phyloP scores from a whole-genome alignment of 2,329 filamentous ascomycete species.

The Colletotrichum musicola region DNA sequence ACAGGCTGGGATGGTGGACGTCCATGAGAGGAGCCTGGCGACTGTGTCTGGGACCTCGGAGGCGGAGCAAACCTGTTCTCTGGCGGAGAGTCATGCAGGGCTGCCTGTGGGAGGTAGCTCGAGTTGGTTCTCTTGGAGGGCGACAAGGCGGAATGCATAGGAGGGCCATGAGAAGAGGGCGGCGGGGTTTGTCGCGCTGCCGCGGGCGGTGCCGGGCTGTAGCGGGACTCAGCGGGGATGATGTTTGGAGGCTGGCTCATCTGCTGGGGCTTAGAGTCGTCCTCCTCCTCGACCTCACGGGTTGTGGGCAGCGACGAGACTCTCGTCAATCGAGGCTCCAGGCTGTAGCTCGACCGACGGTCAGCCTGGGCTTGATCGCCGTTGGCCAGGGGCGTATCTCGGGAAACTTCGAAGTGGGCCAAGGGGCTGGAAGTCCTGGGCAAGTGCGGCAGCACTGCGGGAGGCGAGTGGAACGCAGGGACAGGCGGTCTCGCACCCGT shows the following conservation, averaged over 20 bases:
- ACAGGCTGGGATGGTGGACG: slow-evolving; percentile 56
- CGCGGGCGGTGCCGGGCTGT: slow-evolving; percentile 52
- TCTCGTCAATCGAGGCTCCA: slow-evolving; percentile 67
- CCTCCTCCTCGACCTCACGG: slow-evolving; percentile 72
- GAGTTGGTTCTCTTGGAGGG: slow-evolving; percentile 67
- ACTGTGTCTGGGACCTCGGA: slow-evolving; percentile 72
- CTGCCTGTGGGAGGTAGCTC: slow-evolving; percentile 62
- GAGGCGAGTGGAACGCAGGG: slow-evolving; percentile 56
- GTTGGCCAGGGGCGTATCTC: slow-evolving; percentile 47
- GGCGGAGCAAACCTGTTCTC: slow-evolving; percentile 65
- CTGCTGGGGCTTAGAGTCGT: slow-evolving; percentile 45
- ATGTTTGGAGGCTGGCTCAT: slow-evolving; percentile 35
- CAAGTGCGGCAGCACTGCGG: slow-evolving; percentile 66
- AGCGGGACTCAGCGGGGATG: slow-evolving; percentile 50
- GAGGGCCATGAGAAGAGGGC: slow-evolving; percentile 51
- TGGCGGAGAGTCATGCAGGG: slow-evolving; percentile 43
- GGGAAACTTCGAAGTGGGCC: slow-evolving; percentile 70
- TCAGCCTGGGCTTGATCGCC: slow-evolving; percentile 58
- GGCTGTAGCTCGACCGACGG: slow-evolving; percentile 64
- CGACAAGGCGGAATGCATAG: slow-evolving; percentile 61
- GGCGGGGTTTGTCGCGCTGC: slow-evolving; percentile 63
- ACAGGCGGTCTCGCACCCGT: slow-evolving; percentile 53
- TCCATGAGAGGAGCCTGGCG: slow-evolving; percentile 64
- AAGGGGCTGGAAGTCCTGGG: slow-evolving; percentile 76
- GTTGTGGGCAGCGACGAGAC: slow-evolving; percentile 72